These are phyloP conservation scores for Phytophthora uliginosa DNA, from an alignment of 352 stramenopile species.

Conservation along the genomic window DNA sequence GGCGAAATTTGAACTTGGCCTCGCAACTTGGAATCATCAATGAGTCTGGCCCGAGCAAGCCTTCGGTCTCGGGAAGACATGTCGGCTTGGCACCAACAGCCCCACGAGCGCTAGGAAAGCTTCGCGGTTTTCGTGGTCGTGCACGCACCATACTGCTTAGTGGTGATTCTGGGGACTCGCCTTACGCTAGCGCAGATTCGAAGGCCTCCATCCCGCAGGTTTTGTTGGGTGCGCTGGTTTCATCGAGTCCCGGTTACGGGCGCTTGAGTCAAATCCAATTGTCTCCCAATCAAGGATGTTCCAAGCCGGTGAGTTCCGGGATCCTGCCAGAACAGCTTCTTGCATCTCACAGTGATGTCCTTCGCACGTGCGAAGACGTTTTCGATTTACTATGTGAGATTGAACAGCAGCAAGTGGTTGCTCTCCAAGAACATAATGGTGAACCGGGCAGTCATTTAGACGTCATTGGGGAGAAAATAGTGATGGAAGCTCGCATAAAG, in stretches of 20 bases:
- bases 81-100: conserved; percentile 15
- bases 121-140: conserved; percentile 13
- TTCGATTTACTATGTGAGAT: conserved; percentile 74
- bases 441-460: conserved; percentile 5
- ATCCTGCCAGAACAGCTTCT: conserved; percentile 40
- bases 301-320: conserved; percentile 26
- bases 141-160: conserved; percentile 26
- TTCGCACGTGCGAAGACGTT: conserved; percentile 59
- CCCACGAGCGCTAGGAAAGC: conserved; percentile 31
- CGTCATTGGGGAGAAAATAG: conserved; percentile 23
- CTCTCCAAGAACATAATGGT: conserved; percentile 13
- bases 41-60: conserved; percentile 15
- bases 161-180: conserved; percentile 14
- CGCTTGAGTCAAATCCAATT: conserved; percentile 31
- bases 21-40: conserved; percentile 28
- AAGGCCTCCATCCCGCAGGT: conserved; percentile 60
- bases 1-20: conserved; percentile 31
- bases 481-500: conserved; percentile 32
- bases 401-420: conserved; percentile 27
- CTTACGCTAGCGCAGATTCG: background rate
- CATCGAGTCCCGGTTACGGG: conserved; percentile 27
- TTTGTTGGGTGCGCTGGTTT: conserved; percentile 46
- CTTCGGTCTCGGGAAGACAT: background rate
- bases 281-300: conserved; percentile 13
- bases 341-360: conserved; percentile 35